These are phyloP conservation scores for Penicillium steckii DNA, from an alignment of 495 filamentous ascomycete genomes.

Conservation along the genomic window DNA sequence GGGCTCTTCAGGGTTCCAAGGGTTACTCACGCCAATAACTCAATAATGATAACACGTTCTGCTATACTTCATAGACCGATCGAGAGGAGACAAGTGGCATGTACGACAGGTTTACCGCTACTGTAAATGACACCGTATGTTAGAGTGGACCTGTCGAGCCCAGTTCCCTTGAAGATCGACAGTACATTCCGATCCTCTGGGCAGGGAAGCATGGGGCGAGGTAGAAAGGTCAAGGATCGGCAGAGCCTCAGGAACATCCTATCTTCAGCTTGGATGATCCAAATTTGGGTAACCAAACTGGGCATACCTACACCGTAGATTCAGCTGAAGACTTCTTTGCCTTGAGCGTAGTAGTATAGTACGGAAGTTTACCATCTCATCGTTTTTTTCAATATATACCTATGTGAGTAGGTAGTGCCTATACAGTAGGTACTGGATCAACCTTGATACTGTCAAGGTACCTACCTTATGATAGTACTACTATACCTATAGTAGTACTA, in stretches of 20 bases:
- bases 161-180: background rate
- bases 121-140: background rate
- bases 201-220: conserved; percentile 5
- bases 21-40: conserved; percentile 1
- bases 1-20: background rate
- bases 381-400: too few species aligned
- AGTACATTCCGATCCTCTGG: background rate
- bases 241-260: conserved; percentile 15
- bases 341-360: too few species aligned
- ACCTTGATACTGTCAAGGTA: too few species aligned
- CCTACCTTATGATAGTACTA: too few species aligned
- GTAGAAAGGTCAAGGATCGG: conserved; percentile 15
- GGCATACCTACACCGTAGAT: too few species aligned
- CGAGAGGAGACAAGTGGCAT: background rate
- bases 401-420: too few species aligned
- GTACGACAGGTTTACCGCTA: background rate
- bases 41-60: background rate
- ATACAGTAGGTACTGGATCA: too few species aligned
- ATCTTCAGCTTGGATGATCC: too few species aligned
- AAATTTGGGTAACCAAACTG: too few species aligned
- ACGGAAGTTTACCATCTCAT: too few species aligned
- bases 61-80: background rate
- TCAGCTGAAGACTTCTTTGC: too few species aligned
- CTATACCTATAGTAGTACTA: too few species aligned
- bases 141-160: background rate